These are phyloP conservation scores for Dentipellis sp. DNA, from an alignment of 768 basidiomycete species.

Conservation along the genomic window DNA sequence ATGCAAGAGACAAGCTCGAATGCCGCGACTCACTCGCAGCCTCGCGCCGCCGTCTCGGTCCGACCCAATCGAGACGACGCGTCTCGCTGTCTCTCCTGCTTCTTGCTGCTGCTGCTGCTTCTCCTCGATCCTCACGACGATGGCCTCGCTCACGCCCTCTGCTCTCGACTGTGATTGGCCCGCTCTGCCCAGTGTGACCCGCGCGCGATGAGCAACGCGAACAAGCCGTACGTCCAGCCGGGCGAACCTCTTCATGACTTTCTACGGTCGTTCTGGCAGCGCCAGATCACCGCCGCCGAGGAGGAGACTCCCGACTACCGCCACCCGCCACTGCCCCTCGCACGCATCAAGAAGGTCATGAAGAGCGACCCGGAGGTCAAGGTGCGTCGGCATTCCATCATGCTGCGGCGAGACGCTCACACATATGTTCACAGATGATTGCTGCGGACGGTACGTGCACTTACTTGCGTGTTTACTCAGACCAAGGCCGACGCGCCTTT, in stretches of 20 bases:
- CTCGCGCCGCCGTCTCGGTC: no score
- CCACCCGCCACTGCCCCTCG: slow-evolving; percentile 84
- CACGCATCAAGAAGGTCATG: slow-evolving; percentile 98
- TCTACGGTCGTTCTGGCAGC: slow-evolving; percentile 82
- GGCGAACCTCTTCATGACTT: slow-evolving; percentile 86
- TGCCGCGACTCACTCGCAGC: no score
- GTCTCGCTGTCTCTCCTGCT: no score
- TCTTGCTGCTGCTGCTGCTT: no score
- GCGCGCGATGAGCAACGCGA: no score
- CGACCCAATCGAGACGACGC: no score
- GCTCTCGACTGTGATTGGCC: no score
- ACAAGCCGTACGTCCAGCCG: slow-evolving; percentile 42
- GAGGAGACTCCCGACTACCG: slow-evolving; percentile 82
- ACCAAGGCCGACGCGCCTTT: slow-evolving; percentile 1
- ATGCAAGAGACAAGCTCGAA: no score
- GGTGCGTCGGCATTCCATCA: slow-evolving; percentile 36
- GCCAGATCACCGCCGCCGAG: slow-evolving; percentile 81
- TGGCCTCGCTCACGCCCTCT: no score
- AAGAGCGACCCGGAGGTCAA: slow-evolving; percentile 97
- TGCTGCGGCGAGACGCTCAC: neutral
- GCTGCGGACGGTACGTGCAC: slow-evolving; percentile 74
- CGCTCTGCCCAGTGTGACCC: no score
- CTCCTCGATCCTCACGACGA: no score
- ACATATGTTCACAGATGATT: slow-evolving; percentile 65
- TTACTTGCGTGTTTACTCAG: slow-evolving; percentile 11